phyloP scores from a whole-genome alignment of 176 grass and related monocot genomes.

The Aegilops speltoides region DNA sequence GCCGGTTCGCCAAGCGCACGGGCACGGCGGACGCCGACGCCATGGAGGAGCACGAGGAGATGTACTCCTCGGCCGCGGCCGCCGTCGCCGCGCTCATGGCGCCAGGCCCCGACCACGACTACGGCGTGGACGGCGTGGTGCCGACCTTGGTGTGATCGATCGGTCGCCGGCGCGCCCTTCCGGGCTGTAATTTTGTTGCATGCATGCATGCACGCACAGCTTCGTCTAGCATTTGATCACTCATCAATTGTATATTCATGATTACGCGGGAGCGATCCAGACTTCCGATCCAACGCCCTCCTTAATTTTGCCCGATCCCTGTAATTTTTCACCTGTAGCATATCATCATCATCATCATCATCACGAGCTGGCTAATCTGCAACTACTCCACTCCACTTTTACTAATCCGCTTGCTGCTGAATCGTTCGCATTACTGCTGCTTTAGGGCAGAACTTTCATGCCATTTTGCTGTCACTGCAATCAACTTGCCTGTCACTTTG shows the following conservation, averaged over 20 bases:
- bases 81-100: conserved; percentile 68
- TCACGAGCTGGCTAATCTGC: background rate
- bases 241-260: conserved; percentile 19
- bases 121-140: conserved; percentile 70
- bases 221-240: conserved; percentile 15
- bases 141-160: conserved; percentile 41
- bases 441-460: background rate
- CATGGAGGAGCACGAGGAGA: conserved; percentile 49
- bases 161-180: background rate
- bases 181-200: conserved; percentile 45
- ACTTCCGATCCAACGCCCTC: conserved; percentile 17
- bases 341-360: conserved; percentile 20
- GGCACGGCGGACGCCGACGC: conserved; percentile 7
- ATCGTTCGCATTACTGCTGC: background rate
- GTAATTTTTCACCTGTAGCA: background rate
- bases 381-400: background rate
- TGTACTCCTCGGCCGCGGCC: conserved; percentile 58
- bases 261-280: conserved; percentile 33
- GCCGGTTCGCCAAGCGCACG: conserved; percentile 72
- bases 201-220: conserved; percentile 19
- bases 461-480: background rate
- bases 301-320: background rate
- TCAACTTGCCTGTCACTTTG: background rate
- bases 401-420: background rate
- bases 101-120: conserved; percentile 39